Conservation (phyloP, 805 yeast genomes). For the Kodamaea neixiangensis region DNA sequence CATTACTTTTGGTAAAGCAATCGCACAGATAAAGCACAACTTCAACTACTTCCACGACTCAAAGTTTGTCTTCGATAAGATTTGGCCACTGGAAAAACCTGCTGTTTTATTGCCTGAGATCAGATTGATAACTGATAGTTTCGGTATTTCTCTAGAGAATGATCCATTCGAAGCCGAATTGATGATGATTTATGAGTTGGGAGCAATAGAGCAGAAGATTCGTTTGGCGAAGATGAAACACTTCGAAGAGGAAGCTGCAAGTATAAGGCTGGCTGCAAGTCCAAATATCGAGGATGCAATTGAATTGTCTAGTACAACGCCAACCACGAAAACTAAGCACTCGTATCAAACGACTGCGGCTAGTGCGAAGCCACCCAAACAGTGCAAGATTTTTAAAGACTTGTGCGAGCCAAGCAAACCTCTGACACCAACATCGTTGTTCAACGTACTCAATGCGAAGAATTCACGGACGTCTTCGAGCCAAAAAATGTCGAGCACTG, state of each 20-base stretch:
- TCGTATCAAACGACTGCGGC: conserved; percentile 3
- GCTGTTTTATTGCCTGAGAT: conserved; percentile 56
- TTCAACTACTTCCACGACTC: conserved; percentile 35
- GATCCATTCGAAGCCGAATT: conserved; percentile 87
- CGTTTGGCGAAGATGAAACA: conserved; percentile 52
- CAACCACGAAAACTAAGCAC: conserved; percentile 1
- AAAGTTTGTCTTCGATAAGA: conserved; percentile 29
- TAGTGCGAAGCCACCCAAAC: neutral
- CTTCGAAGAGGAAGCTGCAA: conserved; percentile 33
- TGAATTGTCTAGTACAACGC: conserved; percentile 4
- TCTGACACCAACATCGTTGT: conserved; percentile 1
- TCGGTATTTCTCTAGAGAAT: conserved; percentile 73
- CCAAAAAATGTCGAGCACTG: neutral
- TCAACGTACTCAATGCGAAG: neutral
- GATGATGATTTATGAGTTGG: conserved; percentile 63
- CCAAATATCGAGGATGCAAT: conserved; percentile 14
- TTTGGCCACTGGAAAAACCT: conserved; percentile 38
- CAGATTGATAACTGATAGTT: conserved; percentile 52
- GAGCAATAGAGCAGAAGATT: conserved; percentile 61
- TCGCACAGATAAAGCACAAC: conserved; percentile 58
- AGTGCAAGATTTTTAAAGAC: conserved; percentile 2
- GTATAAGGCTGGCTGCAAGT: conserved; percentile 16
- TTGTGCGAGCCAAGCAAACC: neutral
- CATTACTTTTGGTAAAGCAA: conserved; percentile 64
- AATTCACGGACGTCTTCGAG: neutral